Evolutionary conservation across 2,329 filamentous ascomycete species (phyloP).

Genomic region (Ustulina deusta): DNA sequence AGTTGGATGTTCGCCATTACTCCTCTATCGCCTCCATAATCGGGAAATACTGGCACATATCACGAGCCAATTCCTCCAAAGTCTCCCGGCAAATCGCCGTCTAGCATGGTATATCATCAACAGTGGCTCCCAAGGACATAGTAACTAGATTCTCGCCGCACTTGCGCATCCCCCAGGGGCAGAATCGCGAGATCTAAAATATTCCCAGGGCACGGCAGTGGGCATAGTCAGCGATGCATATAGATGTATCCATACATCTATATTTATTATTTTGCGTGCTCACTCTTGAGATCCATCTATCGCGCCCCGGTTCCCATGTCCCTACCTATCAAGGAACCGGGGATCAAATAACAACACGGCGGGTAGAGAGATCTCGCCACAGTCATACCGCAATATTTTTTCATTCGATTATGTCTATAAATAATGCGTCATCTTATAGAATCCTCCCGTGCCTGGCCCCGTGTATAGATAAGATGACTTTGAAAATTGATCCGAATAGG

Average conservation of each 20-base stretch:
- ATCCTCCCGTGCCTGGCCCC: no score
- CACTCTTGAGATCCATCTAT: background rate
- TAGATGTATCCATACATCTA: background rate
- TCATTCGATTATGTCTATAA: no score
- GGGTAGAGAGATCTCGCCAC: no score
- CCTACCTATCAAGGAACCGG: no score
- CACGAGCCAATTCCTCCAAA: background rate
- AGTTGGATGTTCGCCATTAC: background rate
- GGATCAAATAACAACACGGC: no score
- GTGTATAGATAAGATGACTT: no score
- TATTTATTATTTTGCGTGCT: background rate
- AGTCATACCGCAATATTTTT: no score
- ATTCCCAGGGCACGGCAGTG: background rate
- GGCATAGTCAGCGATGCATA: background rate
- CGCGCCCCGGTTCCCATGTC: no score
- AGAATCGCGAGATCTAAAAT: background rate
- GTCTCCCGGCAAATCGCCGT: background rate
- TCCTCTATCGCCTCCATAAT: background rate
- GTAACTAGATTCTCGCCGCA: background rate
- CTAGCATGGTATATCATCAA: background rate
- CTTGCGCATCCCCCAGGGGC: background rate
- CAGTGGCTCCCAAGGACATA: background rate
- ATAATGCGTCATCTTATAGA: no score
- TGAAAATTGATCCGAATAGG: no score
- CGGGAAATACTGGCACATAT: background rate